Base-by-base conservation (phyloP, 2,329 filamentous ascomycete species). In the Colletotrichum lini region DNA sequence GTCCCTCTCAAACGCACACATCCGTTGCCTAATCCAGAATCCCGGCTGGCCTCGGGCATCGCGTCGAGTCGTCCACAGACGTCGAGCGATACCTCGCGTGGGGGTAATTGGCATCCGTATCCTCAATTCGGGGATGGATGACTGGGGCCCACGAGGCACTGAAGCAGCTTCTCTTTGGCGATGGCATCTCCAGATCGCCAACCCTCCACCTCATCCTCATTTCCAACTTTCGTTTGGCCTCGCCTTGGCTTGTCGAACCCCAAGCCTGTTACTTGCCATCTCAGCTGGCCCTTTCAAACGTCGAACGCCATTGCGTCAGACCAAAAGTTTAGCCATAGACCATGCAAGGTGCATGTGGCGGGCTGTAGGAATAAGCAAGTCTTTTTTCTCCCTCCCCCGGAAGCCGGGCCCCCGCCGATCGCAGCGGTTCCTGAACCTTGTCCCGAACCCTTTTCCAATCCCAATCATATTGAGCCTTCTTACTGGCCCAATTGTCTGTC, bases 31-130 rank as follows among this genome's bases (percentile, higher is more conserved):
- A 65, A 53, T 54, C 16, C 52, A 38, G 65, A 26, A 49, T 52
- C 12, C 45, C 68, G 68, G 65, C 65, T 71, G 58, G 52, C 65
- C 47, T 68, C 68, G 68, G 35, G 68, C 68, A 62, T 68, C 65
- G 45, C 65, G 23, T 68, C 45, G 30, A 68, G 47, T 62, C 45
- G 38, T 45, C 30, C 18, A 52, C 30, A 30, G 18, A 30, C 66
- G 21, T 54, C 44, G 23, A 26, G 26, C 18, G 45, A 16, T 15
- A 18, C 18, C 45, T 23, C 45, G 30, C 30, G 45, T 30, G 44
- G 58, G 52, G 59, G 65, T 30, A 26, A 58, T 40, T 50, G 10
- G 30, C 15, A n/a, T 30, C n/a, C 16, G 35, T 50, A 38, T 42
- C 35, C 44, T 66, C 23, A 16, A 38, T 35, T 35, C 40, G 35